phyloP scores from a whole-genome alignment of 2,329 filamentous ascomycete species.

The Periconia sp. region DNA sequence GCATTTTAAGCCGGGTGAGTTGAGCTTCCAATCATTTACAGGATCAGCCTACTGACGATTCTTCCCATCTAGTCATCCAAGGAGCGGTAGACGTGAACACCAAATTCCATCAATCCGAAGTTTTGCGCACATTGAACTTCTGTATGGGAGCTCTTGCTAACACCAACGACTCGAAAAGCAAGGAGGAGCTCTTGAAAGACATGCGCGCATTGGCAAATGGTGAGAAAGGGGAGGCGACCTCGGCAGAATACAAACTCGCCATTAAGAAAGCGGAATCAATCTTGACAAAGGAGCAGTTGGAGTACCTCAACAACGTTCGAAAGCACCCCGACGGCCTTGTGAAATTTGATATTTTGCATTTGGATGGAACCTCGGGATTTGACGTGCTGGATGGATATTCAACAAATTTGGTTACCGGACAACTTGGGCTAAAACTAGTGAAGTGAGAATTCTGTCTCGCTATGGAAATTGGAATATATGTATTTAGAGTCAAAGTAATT shows the following conservation, averaged over 20 bases:
- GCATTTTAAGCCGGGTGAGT: constrained; percentile 45
- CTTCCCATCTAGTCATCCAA: constrained; percentile 1
- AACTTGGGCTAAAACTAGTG: background rate
- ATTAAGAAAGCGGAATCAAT: background rate
- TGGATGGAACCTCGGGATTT: background rate
- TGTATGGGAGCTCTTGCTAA: background rate
- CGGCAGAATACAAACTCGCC: background rate
- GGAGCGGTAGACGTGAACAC: background rate
- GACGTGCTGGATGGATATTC: background rate
- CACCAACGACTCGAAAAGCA: background rate
- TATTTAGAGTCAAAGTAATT: too few relatives aligned
- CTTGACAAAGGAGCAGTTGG: background rate
- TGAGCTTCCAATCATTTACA: background rate
- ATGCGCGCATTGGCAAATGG: background rate
- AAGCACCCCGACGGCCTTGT: background rate
- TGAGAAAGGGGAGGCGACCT: background rate
- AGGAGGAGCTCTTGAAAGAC: background rate
- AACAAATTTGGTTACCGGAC: background rate
- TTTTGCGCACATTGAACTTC: background rate
- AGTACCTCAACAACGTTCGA: background rate
- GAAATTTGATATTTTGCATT: background rate
- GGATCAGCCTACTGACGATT: background rate
- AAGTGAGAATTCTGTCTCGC: background rate
- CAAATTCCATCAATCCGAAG: background rate
- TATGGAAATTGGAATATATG: too few relatives aligned